Evolutionary conservation across 208 protist species (phyloP).

Genomic region (Novymonas esmeraldas): DNA sequence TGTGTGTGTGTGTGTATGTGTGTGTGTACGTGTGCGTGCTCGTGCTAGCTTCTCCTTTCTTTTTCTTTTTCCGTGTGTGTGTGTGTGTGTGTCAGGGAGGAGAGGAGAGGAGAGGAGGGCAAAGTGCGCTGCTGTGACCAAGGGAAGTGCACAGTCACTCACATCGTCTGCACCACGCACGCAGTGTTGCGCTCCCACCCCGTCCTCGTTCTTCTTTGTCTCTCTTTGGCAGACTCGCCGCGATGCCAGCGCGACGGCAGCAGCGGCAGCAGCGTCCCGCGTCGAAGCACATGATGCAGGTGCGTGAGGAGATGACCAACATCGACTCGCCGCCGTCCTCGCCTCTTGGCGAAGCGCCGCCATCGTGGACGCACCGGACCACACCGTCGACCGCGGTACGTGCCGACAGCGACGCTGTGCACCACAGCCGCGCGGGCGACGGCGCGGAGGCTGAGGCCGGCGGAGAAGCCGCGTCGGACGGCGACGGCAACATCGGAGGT

Average conservation of each 20-base stretch:
- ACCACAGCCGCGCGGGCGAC: not conserved
- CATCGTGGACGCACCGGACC: not conserved
- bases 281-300: slow-evolving; percentile 16
- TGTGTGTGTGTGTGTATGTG: slow-evolving; percentile 12
- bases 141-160: too few species aligned
- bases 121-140: too few species aligned
- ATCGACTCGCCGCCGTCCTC: not conserved
- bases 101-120: too few species aligned
- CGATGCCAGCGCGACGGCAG: not conserved
- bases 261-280: slow-evolving; percentile 2
- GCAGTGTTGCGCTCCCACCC: not conserved
- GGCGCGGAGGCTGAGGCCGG: not conserved
- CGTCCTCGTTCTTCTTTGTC: not conserved
- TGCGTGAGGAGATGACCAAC: slow-evolving; percentile 6
- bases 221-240: not conserved
- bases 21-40: not conserved
- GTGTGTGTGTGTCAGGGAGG: too few species aligned
- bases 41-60: too few species aligned
- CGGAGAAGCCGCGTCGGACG: not conserved
- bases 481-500: not conserved
- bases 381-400: not conserved
- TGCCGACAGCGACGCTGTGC: not conserved
- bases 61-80: too few species aligned
- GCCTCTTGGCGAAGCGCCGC: not conserved
- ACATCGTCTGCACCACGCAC: too few species aligned